Evolutionary conservation across 495 filamentous ascomycete genomes (phyloP).

Genomic region (Aspergillus affinis): DNA sequence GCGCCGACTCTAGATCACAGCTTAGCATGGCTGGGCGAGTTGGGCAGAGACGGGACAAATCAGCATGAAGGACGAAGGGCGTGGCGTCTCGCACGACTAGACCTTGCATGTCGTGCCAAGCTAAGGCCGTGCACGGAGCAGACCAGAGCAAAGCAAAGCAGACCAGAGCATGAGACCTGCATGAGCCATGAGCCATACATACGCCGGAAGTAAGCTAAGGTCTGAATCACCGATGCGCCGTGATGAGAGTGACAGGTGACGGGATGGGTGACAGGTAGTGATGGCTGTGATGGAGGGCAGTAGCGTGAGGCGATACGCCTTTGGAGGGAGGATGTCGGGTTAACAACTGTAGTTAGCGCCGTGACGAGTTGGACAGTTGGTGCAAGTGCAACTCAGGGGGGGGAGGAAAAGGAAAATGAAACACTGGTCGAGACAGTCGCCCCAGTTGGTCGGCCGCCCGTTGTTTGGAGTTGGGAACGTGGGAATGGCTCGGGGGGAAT

Average conservation of each 20-base stretch:
- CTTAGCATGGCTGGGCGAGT: conserved; percentile 16
- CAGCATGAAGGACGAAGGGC: conserved; percentile 3
- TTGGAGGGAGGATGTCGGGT: no score
- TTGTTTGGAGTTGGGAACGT: background rate
- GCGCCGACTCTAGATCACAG: conserved; percentile 25
- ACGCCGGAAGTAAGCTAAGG: background rate
- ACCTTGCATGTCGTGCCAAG: conserved; percentile 4
- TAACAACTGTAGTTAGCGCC: conserved; percentile 14
- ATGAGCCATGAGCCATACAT: no score
- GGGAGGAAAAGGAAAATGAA: conserved; percentile 13
- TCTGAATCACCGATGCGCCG: background rate
- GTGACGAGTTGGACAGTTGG: conserved; percentile 17
- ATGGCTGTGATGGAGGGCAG: conserved; percentile 19
- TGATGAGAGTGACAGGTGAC: conserved; percentile 3
- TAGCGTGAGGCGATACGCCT: conserved; percentile 12
- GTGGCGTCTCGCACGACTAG: background rate
- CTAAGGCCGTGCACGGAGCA: background rate
- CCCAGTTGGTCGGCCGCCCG: background rate
- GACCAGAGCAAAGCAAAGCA: no score
- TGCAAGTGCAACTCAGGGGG: no score
- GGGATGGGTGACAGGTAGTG: conserved; percentile 1
- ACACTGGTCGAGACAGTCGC: conserved; percentile 19
- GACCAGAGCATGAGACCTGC: no score
- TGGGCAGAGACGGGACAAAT: conserved; percentile 12
- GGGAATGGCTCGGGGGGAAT: no score